phyloP scores from a whole-genome alignment of 2,329 filamentous ascomycete genomes.

The Nigrograna mackinnonii region DNA sequence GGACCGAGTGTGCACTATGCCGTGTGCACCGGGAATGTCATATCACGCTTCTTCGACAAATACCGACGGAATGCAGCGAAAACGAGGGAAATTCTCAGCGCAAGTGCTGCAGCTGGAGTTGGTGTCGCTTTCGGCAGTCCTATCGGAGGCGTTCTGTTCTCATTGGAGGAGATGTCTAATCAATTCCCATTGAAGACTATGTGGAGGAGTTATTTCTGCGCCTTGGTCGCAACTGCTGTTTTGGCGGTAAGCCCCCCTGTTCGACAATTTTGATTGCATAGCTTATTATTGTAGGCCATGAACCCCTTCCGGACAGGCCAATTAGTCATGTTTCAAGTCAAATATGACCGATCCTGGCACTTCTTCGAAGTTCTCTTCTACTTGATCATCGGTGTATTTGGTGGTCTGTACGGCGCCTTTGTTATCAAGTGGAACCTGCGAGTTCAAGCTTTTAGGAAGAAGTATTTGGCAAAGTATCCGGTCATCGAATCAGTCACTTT shows the following conservation, averaged over 20 bases:
- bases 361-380: constrained; percentile 97
- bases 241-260: constrained; percentile 65
- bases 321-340: constrained; percentile 98
- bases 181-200: constrained; percentile 97
- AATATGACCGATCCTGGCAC: constrained; percentile 95
- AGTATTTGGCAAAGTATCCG: constrained; percentile 82
- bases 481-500: constrained; percentile 85
- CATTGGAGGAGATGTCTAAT: constrained; percentile 95
- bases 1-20: constrained; percentile 99
- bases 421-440: constrained; percentile 98
- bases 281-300: constrained; percentile 65
- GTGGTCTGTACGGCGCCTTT: constrained; percentile 91
- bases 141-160: constrained; percentile 95
- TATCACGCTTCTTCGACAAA: constrained; percentile 89
- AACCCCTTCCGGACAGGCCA: constrained; percentile 97
- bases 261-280: background rate
- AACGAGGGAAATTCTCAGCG: constrained; percentile 91
- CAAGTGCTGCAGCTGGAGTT: constrained; percentile 91
- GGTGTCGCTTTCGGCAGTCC: constrained; percentile 97
- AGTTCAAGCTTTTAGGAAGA: constrained; percentile 90
- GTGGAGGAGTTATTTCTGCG: constrained; percentile 98
- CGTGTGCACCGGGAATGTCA: constrained; percentile 95
- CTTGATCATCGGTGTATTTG: constrained; percentile 87
- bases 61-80: constrained; percentile 92
- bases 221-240: constrained; percentile 89